Evolutionary conservation across 1,284 basidiomycete species (phyloP).

Genomic region (Puccinia horiana): DNA sequence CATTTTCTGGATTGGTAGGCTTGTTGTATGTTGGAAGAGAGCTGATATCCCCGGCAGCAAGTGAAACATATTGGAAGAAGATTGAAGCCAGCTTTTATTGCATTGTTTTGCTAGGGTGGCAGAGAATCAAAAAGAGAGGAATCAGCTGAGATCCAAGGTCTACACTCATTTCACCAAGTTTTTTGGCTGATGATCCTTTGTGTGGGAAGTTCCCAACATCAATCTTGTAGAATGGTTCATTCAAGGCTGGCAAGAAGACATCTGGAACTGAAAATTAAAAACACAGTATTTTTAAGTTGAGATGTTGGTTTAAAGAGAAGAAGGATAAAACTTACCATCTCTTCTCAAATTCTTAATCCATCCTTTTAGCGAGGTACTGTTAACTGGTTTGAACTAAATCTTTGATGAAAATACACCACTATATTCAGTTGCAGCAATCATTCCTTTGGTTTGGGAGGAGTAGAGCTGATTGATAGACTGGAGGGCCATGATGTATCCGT

Average conservation of each 20-base stretch:
- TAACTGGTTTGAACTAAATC: neutral
- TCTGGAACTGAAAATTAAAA: neutral
- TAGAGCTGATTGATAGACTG: neutral
- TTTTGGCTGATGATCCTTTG: neutral
- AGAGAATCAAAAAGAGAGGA: neutral
- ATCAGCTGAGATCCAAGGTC: neutral
- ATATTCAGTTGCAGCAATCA: neutral
- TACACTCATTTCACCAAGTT: neutral
- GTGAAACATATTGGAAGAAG: neutral
- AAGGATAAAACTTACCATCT: neutral
- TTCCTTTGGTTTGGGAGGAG: neutral
- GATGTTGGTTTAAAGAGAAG: neutral
- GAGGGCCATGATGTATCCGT: neutral
- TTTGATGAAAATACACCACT: neutral
- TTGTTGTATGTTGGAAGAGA: neutral
- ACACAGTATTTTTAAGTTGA: neutral
- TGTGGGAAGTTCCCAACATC: neutral
- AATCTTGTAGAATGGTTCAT: constrained; percentile 9
- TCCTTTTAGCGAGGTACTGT: neutral
- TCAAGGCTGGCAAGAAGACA: neutral
- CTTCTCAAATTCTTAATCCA: constrained; percentile 14
- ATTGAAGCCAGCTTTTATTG: neutral
- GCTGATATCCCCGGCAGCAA: neutral
- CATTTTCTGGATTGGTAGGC: neutral
- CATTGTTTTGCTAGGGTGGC: neutral